Base-by-base conservation (phyloP, 805 yeast species). In the Candida manassasensis region DNA sequence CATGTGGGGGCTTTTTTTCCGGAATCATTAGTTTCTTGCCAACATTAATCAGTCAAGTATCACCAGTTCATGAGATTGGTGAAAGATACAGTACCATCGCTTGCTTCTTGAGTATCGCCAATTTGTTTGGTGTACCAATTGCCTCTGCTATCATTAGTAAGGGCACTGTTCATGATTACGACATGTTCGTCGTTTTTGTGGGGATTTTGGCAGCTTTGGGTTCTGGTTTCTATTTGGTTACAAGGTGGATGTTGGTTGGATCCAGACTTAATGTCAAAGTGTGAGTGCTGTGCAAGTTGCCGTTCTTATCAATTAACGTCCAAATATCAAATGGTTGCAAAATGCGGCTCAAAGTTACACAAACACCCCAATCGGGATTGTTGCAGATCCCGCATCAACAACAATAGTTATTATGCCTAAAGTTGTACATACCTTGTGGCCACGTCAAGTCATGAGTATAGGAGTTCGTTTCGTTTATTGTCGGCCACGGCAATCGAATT, bases 41-140 rank as follows among this genome's bases (percentile, higher is more conserved):
- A 2, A 50, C 63, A 3, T 81, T 89, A 43, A 69, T 81, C 14
- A 76, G 84, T 0, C 75, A 74, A 32, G 75, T 83, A 19, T 72
- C 80, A 4, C 54, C 55, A 6, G 68, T 57, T 9, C 50, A 54
- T 30, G 55, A 61, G 32, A 57, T 63, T 38, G 69, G 69, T 24
- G 57, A 56, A 31, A 53, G 56, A 24, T 63, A 62, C 37, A 67
- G 68, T 2, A 39, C 61, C 16, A 48, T 62, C 33, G 55, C 59
- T 38, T 50, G 58, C 18, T 45, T 52, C 31, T 44, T 57, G 21
- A 54, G 61, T 35, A 30, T 56, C 21, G 66, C 61, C 9, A 60
- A 59, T 36, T 47, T 60, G 10, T 48, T 59, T 32, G 64, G 62
- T 14, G 45, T 60, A n/a, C 64, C 66, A 4, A 44, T 58, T 14